Conservation (phyloP, 192 early-diverging fungal species). For the Backusella tarrabulga region DNA sequence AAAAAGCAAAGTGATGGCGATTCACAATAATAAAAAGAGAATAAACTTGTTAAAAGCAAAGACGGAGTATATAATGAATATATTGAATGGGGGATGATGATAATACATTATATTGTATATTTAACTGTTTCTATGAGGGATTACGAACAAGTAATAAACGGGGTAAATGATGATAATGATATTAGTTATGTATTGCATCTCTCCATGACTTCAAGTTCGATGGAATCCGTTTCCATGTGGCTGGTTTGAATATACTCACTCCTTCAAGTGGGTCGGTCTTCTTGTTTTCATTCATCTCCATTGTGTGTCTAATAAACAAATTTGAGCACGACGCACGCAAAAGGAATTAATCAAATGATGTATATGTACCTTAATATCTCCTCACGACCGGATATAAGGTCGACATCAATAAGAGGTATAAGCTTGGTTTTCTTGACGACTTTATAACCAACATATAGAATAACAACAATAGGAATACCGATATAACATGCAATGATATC, state of each 20-base stretch:
- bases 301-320: constrained; percentile 11
- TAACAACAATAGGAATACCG: constrained; percentile 62
- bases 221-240: constrained; percentile 37
- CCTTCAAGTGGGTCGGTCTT: constrained; percentile 28
- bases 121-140: neutral
- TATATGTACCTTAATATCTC: constrained; percentile 23
- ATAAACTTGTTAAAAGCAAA: neutral
- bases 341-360: too few relatives aligned
- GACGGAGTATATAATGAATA: too few relatives aligned
- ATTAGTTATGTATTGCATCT: constrained; percentile 32
- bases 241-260: constrained; percentile 31
- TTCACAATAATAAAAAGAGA: neutral
- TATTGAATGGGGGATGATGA: too few relatives aligned
- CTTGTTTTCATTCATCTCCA: constrained; percentile 26
- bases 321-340: too few relatives aligned
- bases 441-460: constrained; percentile 66
- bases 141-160: neutral
- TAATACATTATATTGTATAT: too few relatives aligned
- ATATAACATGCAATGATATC: constrained; percentile 65
- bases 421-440: constrained; percentile 60
- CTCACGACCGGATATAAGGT: constrained; percentile 51
- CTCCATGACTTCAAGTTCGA: constrained; percentile 29
- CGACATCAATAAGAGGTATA: constrained; percentile 59
- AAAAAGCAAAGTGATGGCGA: neutral
- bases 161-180: neutral